Conservation (phyloP, 1,139 yeast species). For the Debaryomyces singareniensis region DNA sequence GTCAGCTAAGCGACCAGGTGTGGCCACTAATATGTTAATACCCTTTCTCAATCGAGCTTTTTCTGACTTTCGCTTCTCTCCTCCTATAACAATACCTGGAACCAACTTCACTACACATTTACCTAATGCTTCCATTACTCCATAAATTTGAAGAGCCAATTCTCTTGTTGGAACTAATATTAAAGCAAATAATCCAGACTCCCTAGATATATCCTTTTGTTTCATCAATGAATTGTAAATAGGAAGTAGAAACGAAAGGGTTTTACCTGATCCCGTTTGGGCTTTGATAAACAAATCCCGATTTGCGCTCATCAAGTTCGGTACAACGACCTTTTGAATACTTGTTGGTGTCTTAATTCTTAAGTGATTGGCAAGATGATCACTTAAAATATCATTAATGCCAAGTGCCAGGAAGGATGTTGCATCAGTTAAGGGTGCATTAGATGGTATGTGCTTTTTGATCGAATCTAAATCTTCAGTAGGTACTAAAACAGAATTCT, state of each 20-base stretch:
- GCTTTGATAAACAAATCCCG: constrained; percentile 83
- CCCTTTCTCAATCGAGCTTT: constrained; percentile 89
- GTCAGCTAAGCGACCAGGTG: constrained; percentile 89
- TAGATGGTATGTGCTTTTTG: constrained; percentile 50
- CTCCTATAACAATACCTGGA: constrained; percentile 92
- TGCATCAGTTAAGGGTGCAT: constrained; percentile 75
- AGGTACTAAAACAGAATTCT: constrained; percentile 21
- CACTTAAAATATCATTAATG: constrained; percentile 45
- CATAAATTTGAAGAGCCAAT: constrained; percentile 84
- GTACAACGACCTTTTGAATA: constrained; percentile 81
- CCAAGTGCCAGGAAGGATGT: constrained; percentile 71
- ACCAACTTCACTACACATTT: constrained; percentile 78
- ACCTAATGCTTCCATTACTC: constrained; percentile 65
- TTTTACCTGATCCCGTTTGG: constrained; percentile 95
- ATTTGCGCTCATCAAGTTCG: constrained; percentile 49
- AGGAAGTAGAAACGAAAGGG: constrained; percentile 80
- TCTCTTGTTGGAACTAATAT: constrained; percentile 92
- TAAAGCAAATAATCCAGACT: constrained; percentile 83
- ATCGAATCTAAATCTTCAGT: constrained; percentile 10
- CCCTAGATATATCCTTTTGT: constrained; percentile 49
- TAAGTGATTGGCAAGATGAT: constrained; percentile 54
- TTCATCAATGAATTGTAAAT: constrained; percentile 65
- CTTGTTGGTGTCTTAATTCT: constrained; percentile 70
- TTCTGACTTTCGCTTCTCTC: constrained; percentile 89
- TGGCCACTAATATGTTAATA: constrained; percentile 80